phyloP scores from a whole-genome alignment of 163 green algal genomes.

The Scenedesmus sp. region DNA sequence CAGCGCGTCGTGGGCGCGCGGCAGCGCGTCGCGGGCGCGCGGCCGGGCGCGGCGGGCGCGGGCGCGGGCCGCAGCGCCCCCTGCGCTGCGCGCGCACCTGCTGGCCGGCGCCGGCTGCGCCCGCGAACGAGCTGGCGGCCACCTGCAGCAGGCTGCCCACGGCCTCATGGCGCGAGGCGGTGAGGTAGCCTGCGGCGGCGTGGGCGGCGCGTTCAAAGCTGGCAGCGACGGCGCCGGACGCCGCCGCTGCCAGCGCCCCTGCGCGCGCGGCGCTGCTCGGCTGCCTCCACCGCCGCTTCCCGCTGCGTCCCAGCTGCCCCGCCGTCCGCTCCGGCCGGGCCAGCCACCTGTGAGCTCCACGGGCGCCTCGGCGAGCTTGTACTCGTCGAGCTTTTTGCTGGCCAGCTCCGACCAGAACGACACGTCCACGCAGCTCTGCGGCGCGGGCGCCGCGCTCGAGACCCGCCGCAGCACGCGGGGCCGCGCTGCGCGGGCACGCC shows the following conservation, averaged over 20 bases:
- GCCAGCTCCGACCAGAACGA: slow-evolving; percentile 80
- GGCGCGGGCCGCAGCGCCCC: too few relatives aligned
- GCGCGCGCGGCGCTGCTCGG: background rate
- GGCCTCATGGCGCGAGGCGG: slow-evolving; percentile 50
- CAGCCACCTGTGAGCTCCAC: slow-evolving; percentile 61
- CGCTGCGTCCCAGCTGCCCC: background rate
- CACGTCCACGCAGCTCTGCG: slow-evolving; percentile 78
- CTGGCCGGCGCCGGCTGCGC: background rate
- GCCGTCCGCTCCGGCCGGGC: background rate
- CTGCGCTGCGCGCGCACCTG: too few relatives aligned
- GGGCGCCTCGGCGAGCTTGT: slow-evolving; percentile 76
- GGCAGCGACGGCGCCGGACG: too few relatives aligned
- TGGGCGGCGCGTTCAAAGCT: too few relatives aligned
- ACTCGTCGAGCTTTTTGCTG: slow-evolving; percentile 77
- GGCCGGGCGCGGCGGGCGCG: too few relatives aligned
- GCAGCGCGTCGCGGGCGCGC: too few relatives aligned
- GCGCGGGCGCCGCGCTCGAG: too few relatives aligned
- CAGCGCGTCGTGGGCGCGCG: too few relatives aligned
- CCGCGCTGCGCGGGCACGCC: background rate
- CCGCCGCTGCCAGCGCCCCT: too few relatives aligned
- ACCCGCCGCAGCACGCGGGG: background rate
- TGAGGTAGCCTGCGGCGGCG: slow-evolving; percentile 45
- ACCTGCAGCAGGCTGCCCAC: slow-evolving; percentile 52
- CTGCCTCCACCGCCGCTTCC: background rate
- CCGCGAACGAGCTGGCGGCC: slow-evolving; percentile 35